Evolutionary conservation across 2,329 filamentous ascomycete species (phyloP).

Genomic region (Penicillium sp.): DNA sequence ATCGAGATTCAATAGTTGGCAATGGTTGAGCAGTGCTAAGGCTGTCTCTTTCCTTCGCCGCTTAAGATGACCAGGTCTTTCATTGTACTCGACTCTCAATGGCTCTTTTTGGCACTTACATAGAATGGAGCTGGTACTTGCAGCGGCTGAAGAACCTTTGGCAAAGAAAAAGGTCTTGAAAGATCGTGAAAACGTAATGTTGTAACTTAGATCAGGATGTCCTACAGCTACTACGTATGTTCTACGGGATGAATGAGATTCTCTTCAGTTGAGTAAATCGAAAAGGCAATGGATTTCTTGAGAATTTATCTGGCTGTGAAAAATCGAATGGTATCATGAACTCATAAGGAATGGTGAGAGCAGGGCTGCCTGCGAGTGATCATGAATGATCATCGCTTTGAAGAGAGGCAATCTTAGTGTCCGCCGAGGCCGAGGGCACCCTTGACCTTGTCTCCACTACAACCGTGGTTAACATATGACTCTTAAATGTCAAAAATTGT

Average conservation of each 20-base stretch:
- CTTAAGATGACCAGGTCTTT: background rate
- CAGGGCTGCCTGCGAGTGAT: conserved; percentile 1
- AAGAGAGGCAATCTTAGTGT: conserved; percentile 20
- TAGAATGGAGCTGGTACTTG: background rate
- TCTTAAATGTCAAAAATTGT: background rate
- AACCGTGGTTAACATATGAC: conserved; percentile 8
- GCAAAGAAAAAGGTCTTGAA: too few relatives aligned
- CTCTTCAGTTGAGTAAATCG: background rate
- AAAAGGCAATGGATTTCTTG: background rate
- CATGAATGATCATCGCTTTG: background rate
- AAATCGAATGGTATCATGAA: conserved; percentile 29
- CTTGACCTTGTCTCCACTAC: conserved; percentile 48
- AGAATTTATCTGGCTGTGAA: background rate
- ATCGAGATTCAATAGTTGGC: conserved; percentile 74
- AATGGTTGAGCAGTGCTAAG: conserved; percentile 56
- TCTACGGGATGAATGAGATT: background rate
- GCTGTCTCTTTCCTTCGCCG: background rate
- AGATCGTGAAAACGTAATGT: too few relatives aligned
- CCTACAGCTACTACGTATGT: background rate
- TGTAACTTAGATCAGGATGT: too few relatives aligned
- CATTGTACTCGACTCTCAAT: too few relatives aligned
- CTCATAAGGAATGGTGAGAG: conserved; percentile 22
- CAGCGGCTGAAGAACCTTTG: background rate
- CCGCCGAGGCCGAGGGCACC: conserved; percentile 40
- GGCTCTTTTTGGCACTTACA: background rate